phyloP scores from a whole-genome alignment of 768 basidiomycete genomes.

The Leccinum fibrillosum region DNA sequence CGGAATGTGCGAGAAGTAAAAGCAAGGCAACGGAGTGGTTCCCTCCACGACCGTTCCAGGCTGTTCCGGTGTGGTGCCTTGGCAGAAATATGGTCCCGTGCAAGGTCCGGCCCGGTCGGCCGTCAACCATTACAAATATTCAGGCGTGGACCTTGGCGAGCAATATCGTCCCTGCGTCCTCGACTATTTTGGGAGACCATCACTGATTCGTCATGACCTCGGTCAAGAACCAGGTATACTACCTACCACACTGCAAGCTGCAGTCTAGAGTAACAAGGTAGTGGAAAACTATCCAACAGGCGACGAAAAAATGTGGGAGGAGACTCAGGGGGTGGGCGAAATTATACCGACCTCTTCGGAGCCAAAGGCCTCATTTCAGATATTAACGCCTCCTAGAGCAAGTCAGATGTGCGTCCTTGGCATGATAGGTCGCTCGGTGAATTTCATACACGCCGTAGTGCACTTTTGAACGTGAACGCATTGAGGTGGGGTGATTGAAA shows the following conservation, averaged over 20 bases:
- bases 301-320: neutral
- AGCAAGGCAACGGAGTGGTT: neutral
- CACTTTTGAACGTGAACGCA: neutral
- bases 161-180: conserved; percentile 7
- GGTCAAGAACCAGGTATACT: neutral
- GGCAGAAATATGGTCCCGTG: neutral
- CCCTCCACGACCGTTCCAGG: neutral
- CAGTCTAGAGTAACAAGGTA: neutral
- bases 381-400: neutral
- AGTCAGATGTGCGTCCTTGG: neutral
- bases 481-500: neutral
- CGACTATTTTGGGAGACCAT: neutral
- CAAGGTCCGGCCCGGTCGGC: conserved; percentile 1
- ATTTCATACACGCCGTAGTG: neutral
- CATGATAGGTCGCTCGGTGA: neutral
- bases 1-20: neutral
- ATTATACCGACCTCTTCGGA: neutral
- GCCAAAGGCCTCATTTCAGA: neutral
- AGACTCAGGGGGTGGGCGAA: neutral
- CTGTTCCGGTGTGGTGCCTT: neutral
- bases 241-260: neutral
- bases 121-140: neutral
- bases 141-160: conserved; percentile 3
- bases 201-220: neutral
- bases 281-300: neutral